Evolutionary conservation across 371 early-diverging fungal species (phyloP), one percentile per base, ranked within the genome.

Genomic region (Umbelopsis sp.): DNA sequence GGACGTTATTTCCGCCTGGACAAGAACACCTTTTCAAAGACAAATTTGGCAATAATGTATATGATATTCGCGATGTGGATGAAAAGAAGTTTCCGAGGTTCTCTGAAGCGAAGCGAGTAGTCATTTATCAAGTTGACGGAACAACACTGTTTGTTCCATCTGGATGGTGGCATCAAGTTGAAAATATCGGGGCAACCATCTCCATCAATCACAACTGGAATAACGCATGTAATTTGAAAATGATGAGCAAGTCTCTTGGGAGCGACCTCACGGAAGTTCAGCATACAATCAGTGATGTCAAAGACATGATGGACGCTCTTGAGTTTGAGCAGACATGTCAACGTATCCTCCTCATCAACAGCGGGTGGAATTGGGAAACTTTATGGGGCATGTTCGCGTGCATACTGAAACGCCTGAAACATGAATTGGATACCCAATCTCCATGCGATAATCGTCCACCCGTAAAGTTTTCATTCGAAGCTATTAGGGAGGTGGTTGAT

Each of bases 131-230:
- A 68, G 65, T 76, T 3, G 82, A 88, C 35, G 91, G 91, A 7
- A 85, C 90, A 69, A 90, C 89, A 8, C 62, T 91, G 46, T 91
- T 91, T 78, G 91, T 93, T 1, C 93, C 93, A 4, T 85, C 88
- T 5, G 88, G 88, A 10, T 93, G 93, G 93, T 90, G 84, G 76
- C 93, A 93, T 78, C 91, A 91, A 68, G 87, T 78, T 12, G 84
- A 81, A 50, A 92, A 92, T 62, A 79, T 89, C 44, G 91, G 89
- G 16, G 81, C 87, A 45, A 89, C 93, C 0, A 90, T 93, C 44
- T 90, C 91, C 4, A 89, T 93, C 77, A 93, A 93, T 66, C 92
- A 90, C 70, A 93, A 93, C 69, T 93, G 91, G 91, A 69, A 71
- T 24, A 90, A 90, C 65, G 84, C 86, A 20, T 82, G 79, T 64